Evolutionary conservation across 768 basidiomycete genomes (phyloP), one percentile per base, ranked within the genome.

Genomic region (Suillus fuscotomentosus): DNA sequence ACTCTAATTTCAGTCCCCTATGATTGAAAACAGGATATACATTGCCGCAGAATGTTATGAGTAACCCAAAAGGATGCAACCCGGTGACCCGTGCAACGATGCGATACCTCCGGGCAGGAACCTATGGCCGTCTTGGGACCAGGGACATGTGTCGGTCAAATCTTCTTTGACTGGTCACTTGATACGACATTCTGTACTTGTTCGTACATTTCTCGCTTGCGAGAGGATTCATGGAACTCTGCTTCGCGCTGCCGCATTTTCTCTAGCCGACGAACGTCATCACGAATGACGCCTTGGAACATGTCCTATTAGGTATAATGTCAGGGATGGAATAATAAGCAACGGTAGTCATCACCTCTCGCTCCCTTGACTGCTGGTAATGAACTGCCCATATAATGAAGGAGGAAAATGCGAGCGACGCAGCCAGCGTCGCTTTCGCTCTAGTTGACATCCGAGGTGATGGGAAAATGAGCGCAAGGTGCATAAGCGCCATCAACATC

Each of bases 361-460:
- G 88, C 76, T 98, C 95, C 70, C 87, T 85, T 17, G 83, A 79
- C 72, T 98, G 95, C 62, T 95, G 86, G 70, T 83, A 90, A 74
- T 98, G 96, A 38, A 98, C 95, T 22, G 87, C 92, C 87, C 89
- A 97, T 75, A 98, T 86, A 34, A 90, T 92, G 43, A 89, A 75
- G 3, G 83, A 82, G 14, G 91, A 87, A 60, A 90, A 70, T 8
- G 83, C 69, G 60, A 92, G 75, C 5, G 95, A 88, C 31, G 82
- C 83, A 41, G 80, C 78, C n/a, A 97, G 82, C 1, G 94, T 92
- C 48, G 83, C 77, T 75, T 91, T 94, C 22, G 95, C 92, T 65
- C 81, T 78, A 71, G 86, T 77, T 70, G 89, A 92, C 91, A 85
- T 85, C 54, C 57, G 8, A 50, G 60, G 59, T 60, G 53, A 42